Evolutionary conservation across 1,139 yeast species (phyloP), one percentile per base, ranked within the genome.

Genomic region (Yamadazyma friedrichii): DNA sequence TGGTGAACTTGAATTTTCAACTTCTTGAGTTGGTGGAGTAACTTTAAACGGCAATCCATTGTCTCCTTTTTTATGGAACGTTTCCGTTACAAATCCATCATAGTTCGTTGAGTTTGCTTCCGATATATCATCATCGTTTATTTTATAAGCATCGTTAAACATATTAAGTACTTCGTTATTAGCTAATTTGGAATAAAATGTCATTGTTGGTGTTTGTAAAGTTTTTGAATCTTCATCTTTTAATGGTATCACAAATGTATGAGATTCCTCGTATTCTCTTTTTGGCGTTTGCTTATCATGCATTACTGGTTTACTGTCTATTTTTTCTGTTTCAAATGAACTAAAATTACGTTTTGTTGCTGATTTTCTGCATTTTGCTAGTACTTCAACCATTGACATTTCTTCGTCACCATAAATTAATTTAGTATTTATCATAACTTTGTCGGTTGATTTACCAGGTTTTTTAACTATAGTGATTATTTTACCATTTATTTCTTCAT

Each of bases 161-260:
- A 89, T 85, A 16, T 76, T 76, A 45, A 78, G 70, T 0, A 89
- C 83, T 51, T 88, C 96, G 40, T 80, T 79, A 42, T 82, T 76
- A 1, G 96, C 95, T 52, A 82, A 80, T 45, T 80, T 80, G 0
- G 96, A 84, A 56, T 76, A 83, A 57, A 84, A 64, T 0, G 96
- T 88, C 52, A 86, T 75, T 0, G 96, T 88, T 1, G 96, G 96
- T 0, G 88, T 82, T 10, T 66, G 63, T 4, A 78, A 72, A 44
- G 34, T 43, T 20, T 22, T 48, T 3, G 50, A 45, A 28, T 56
- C 61, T 17, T 56, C 62, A 40, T 61, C 70, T 36, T 61, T 58
- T 26, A 69, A 49, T 0, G 74, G 73, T n/a, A 70, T 55, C 2
- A 62, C 58, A 39, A 65, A 58, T 2, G 74, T 64, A 31, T 53